Conservation (phyloP, 1,284 basidiomycete genomes). For the Ceratobasidium papillatum region DNA sequence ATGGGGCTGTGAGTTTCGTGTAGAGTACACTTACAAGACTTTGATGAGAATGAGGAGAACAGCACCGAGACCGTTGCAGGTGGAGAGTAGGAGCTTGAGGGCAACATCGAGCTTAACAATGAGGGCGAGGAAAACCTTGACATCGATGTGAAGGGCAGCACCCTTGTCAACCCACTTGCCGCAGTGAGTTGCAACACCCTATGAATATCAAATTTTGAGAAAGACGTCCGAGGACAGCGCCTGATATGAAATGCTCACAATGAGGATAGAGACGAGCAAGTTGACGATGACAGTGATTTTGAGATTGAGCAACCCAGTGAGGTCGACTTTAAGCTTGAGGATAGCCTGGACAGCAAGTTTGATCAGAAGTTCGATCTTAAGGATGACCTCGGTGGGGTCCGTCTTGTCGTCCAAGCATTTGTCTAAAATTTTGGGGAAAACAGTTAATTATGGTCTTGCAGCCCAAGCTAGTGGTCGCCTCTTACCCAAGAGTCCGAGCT, state of each 20-base stretch:
- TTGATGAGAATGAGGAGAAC: conserved; percentile 26
- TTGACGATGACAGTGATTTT: conserved; percentile 37
- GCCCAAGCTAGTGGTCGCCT: too few relatives aligned
- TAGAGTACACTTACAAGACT: conserved; percentile 14
- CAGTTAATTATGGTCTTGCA: neutral
- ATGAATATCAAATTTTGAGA: neutral
- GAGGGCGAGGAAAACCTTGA: conserved; percentile 26
- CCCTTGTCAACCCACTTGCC: conserved; percentile 38
- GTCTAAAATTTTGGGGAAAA: neutral
- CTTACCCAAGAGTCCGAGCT: conserved; percentile 25
- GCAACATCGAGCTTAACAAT: conserved; percentile 33
- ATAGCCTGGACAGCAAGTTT: conserved; percentile 15
- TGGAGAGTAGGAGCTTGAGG: conserved; percentile 22
- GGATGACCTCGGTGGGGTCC: conserved; percentile 4
- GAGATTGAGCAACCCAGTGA: conserved; percentile 34
- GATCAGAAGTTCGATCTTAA: conserved; percentile 33
- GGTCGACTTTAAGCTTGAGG: conserved; percentile 32
- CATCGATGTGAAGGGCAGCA: conserved; percentile 9
- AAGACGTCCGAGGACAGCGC: too few relatives aligned
- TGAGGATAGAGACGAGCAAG: conserved; percentile 30
- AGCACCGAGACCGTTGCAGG: conserved; percentile 38
- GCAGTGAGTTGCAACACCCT: conserved; percentile 34
- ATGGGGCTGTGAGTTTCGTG: neutral
- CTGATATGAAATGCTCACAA: too few relatives aligned
- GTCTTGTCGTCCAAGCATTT: conserved; percentile 30